phyloP scores from a whole-genome alignment of 2,329 filamentous ascomycete species.

The Geosmithia morbida region DNA sequence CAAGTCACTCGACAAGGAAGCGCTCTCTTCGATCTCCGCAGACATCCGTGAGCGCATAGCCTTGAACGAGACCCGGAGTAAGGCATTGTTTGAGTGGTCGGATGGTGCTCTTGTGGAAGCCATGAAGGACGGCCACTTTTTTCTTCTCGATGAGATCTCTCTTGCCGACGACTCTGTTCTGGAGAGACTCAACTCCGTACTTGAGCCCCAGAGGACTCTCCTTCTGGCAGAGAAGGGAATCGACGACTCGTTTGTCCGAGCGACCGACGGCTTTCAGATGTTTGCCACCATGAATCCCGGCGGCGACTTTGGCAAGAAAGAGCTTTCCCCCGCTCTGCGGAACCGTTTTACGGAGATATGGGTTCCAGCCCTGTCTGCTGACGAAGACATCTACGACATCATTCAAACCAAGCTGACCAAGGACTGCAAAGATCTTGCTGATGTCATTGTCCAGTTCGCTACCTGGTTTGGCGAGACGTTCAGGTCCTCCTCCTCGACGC shows the following conservation, averaged over 20 bases:
- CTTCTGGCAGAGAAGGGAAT: slow-evolving; percentile 89
- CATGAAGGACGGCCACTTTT: slow-evolving; percentile 81
- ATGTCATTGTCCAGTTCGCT: slow-evolving; percentile 69
- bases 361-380: slow-evolving; percentile 78
- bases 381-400: slow-evolving; percentile 78
- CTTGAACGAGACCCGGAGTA: slow-evolving; percentile 45
- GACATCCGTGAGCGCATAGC: slow-evolving; percentile 31
- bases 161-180: slow-evolving; percentile 94
- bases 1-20: slow-evolving; percentile 28
- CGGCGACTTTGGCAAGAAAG: slow-evolving; percentile 95
- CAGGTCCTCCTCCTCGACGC: slow-evolving; percentile 56
- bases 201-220: slow-evolving; percentile 76
- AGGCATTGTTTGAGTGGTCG: slow-evolving; percentile 89
- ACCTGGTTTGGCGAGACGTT: slow-evolving; percentile 85
- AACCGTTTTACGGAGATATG: slow-evolving; percentile 99
- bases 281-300: slow-evolving; percentile 98
- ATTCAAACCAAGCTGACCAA: slow-evolving; percentile 58
- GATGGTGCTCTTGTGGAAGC: slow-evolving; percentile 89
- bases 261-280: slow-evolving; percentile 75
- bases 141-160: slow-evolving; percentile 94
- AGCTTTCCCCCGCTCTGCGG: slow-evolving; percentile 83
- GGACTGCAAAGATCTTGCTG: slow-evolving; percentile 41
- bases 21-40: slow-evolving; percentile 30
- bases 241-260: slow-evolving; percentile 65
- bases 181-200: slow-evolving; percentile 88